A percentile compares a stretch with the other conserved stretches of the same genome.
These are phyloP conservation scores for Phytophthora sp. DNA, from an alignment of 352 stramenopile species.

Conservation along the genomic window DNA sequence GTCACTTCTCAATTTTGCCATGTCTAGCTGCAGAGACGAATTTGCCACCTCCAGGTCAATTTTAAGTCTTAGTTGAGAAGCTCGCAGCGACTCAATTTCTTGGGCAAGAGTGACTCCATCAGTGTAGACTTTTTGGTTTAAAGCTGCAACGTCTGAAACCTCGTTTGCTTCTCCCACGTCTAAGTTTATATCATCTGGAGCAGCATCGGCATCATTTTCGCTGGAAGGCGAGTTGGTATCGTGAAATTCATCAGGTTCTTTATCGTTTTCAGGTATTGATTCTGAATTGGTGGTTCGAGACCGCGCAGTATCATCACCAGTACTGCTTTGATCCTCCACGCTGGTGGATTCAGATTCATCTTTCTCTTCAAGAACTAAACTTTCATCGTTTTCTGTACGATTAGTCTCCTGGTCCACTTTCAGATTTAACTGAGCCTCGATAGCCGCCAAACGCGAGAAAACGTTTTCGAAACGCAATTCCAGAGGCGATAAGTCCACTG, in stretches of 20 bases:
- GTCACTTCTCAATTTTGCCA: slow-evolving; percentile 47
- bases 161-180: not conserved
- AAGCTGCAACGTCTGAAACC: not conserved
- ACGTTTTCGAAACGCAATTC: slow-evolving; percentile 59
- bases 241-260: too few species aligned
- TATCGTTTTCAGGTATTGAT: not conserved
- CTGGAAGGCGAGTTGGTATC: too few species aligned
- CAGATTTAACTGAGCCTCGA: slow-evolving; percentile 39
- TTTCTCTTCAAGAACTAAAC: too few species aligned
- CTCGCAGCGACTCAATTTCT: slow-evolving; percentile 60
- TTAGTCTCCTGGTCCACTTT: not conserved
- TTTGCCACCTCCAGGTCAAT: slow-evolving; percentile 61
- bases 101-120: slow-evolving; percentile 40
- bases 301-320: too few species aligned
- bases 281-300: too few species aligned
- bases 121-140: slow-evolving; percentile 15
- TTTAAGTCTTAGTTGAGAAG: slow-evolving; percentile 59
- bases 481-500: slow-evolving; percentile 53
- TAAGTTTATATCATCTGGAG: too few species aligned
- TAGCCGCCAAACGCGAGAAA: slow-evolving; percentile 47
- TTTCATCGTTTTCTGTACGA: too few species aligned
- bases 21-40: slow-evolving; percentile 46
- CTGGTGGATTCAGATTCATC: too few species aligned
- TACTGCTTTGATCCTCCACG: too few species aligned
- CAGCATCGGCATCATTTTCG: too few species aligned